Evolutionary conservation across 257 asterid genomes (phyloP).

Genomic region (Solanum chiquidenum): DNA sequence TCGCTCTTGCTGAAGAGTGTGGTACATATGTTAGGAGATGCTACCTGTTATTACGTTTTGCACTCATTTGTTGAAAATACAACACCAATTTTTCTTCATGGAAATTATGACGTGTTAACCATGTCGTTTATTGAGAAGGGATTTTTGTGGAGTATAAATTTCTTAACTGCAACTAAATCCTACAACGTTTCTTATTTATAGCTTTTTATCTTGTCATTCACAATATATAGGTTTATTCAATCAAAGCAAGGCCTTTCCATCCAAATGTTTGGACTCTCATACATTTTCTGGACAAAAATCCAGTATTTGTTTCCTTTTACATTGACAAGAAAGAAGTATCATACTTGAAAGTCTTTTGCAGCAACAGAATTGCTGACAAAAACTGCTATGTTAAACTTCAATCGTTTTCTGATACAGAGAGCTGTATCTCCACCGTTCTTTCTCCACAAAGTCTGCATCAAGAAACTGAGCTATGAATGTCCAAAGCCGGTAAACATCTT

Average conservation of each 20-base stretch:
- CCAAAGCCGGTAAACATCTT: conserved; percentile 78
- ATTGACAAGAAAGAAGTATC: neutral
- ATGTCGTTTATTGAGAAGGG: neutral
- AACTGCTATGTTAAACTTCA: conserved; percentile 34
- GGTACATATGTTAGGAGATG: neutral
- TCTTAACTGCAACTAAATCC: neutral
- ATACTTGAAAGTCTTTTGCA: neutral
- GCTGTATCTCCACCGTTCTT: conserved; percentile 91
- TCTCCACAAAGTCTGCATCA: conserved; percentile 90
- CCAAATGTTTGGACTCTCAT: neutral
- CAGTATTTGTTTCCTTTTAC: neutral
- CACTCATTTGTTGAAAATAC: neutral
- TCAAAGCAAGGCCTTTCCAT: neutral
- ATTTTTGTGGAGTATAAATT: neutral
- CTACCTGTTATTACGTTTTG: neutral
- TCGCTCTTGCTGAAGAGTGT: neutral
- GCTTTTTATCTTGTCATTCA: neutral
- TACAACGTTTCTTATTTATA: neutral
- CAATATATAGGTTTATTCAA: neutral
- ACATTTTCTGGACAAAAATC: neutral
- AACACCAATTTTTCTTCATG: neutral
- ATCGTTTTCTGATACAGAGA: conserved; percentile 68
- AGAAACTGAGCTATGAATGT: conserved; percentile 71
- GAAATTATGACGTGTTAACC: neutral
- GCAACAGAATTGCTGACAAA: neutral